Base-by-base conservation (phyloP, 2,329 filamentous ascomycete genomes). In the Bipolaris bicolor region DNA sequence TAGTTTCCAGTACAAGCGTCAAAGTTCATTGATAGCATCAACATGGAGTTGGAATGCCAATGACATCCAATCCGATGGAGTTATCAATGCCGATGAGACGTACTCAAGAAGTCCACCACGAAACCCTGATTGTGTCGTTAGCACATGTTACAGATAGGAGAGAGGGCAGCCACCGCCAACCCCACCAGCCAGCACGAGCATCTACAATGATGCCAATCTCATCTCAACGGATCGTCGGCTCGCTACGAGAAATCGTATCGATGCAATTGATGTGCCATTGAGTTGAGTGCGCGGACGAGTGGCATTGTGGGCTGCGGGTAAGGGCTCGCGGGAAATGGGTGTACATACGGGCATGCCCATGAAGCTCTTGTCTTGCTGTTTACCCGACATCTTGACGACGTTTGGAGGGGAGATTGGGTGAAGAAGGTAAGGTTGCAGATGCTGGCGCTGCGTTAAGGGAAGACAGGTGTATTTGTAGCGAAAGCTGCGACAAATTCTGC, bases 101-200 rank as follows among this genome's bases (percentile, higher is more conserved):
- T 96, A 96, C 92, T 98, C 88, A 98, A 80, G 88, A 98, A 98
- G 86, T 98, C 94, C 79, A 96, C 91, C 80, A 97, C 78, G 87
- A 98, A 98, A 81, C 91, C 91, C 89, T 96, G 77, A 37, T 66
- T 61, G 48, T 29, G 13, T 60, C 46, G 65, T 75, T 73, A 75
- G 72, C 62, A 56, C 46, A 48, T 59, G 65, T 62, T 64, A 46
- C 51, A 40, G 57, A 55, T 45, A 60, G 61, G 60, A 67, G 59
- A 55, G 50, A 54, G 54, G 67, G 47, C 45, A 59, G 29, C 46
- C 48, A 58, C 60, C 43, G 55, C 64, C 64, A 58, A 55, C 55
- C 39, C 60, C 49, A 34, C 59, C 64, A 57, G 45, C 56, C 61
- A 54, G 44, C 64, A 37, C 37, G 43, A 48, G 58, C 63, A 67